Evolutionary conservation across 768 basidiomycete species (phyloP).

Genomic region (Calocybe indica): DNA sequence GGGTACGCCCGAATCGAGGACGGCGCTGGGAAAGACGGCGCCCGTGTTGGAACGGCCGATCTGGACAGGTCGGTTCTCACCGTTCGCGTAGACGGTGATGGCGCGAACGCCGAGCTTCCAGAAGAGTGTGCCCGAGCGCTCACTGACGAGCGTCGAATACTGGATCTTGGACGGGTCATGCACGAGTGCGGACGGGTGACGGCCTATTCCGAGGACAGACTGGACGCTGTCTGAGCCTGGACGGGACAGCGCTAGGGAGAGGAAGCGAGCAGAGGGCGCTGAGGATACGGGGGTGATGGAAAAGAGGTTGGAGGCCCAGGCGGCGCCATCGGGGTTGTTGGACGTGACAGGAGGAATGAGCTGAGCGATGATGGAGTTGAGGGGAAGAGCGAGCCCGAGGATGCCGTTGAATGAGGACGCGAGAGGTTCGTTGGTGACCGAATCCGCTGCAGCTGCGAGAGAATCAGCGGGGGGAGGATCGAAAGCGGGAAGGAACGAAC

Average conservation of each 20-base stretch:
- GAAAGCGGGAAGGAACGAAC: constrained; percentile 9
- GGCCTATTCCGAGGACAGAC: constrained; percentile 62
- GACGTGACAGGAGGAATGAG: constrained; percentile 40
- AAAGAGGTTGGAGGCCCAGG: constrained; percentile 67
- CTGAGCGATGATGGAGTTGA: constrained; percentile 59
- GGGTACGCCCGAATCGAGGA: constrained; percentile 71
- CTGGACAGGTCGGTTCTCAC: constrained; percentile 28
- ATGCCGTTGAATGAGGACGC: constrained; percentile 55
- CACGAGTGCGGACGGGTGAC: constrained; percentile 51
- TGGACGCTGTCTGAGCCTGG: constrained; percentile 56
- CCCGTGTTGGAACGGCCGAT: constrained; percentile 36
- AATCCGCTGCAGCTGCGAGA: constrained; percentile 50
- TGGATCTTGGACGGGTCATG: constrained; percentile 43
- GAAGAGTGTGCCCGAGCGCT: constrained; percentile 36
- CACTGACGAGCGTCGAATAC: constrained; percentile 42
- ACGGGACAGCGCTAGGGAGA: constrained; percentile 62
- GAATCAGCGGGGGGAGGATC: neutral
- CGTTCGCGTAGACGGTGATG: constrained; percentile 57
- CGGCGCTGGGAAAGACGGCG: constrained; percentile 47
- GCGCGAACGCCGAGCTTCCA: constrained; percentile 59
- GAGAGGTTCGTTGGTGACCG: constrained; percentile 53
- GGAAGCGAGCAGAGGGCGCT: constrained; percentile 57
- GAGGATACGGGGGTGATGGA: constrained; percentile 47
- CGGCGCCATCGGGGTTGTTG: constrained; percentile 57
- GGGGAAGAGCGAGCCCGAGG: constrained; percentile 70